These are phyloP conservation scores for Pyrenopolyporus hunteri DNA, from an alignment of 495 filamentous ascomycete species.

Conservation along the genomic window DNA sequence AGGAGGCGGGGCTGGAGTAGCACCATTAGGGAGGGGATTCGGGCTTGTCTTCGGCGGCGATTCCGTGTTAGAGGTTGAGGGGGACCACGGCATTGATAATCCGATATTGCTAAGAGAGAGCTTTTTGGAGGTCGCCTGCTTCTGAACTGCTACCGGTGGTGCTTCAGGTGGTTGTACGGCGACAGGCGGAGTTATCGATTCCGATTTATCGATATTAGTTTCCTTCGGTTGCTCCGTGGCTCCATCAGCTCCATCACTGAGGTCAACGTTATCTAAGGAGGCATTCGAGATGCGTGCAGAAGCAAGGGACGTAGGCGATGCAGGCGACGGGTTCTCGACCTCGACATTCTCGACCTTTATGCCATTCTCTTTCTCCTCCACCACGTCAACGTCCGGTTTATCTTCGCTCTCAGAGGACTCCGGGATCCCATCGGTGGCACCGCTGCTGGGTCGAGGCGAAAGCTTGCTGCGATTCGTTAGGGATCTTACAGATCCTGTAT, in stretches of 20 bases:
- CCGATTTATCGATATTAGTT: slow-evolving; percentile 9
- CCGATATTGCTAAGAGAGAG: slow-evolving; percentile 56
- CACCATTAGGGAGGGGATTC: slow-evolving; percentile 47
- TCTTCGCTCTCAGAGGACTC: slow-evolving; percentile 38
- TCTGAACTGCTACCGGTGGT: slow-evolving; percentile 20
- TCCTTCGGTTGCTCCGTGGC: slow-evolving; percentile 36
- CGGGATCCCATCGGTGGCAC: slow-evolving; percentile 14
- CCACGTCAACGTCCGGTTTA: slow-evolving; percentile 39
- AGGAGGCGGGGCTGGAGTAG: slow-evolving; percentile 49
- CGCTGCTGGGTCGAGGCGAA: slow-evolving; percentile 43
- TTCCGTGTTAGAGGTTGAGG: slow-evolving; percentile 41
- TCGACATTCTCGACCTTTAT: slow-evolving; percentile 32
- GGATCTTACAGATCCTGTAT: slow-evolving; percentile 57
- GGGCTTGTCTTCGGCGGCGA: slow-evolving; percentile 45
- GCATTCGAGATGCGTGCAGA: slow-evolving; percentile 68
- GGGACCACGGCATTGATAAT: slow-evolving; percentile 62
- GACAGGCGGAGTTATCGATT: background rate
- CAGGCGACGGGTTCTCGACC: slow-evolving; percentile 40
- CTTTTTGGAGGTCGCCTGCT: slow-evolving; percentile 47
- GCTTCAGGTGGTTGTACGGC: slow-evolving; percentile 14
- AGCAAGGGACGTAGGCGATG: slow-evolving; percentile 59
- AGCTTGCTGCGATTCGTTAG: slow-evolving; percentile 57
- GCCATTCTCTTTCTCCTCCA: slow-evolving; percentile 40
- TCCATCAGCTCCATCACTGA: slow-evolving; percentile 60
- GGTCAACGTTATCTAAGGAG: slow-evolving; percentile 73